A percentile compares a stretch with the other conserved stretches of the same genome.
These are phyloP conservation scores for Corrigiola litoralis DNA, from an alignment of 179 eudicot genomes.

Conservation along the genomic window DNA sequence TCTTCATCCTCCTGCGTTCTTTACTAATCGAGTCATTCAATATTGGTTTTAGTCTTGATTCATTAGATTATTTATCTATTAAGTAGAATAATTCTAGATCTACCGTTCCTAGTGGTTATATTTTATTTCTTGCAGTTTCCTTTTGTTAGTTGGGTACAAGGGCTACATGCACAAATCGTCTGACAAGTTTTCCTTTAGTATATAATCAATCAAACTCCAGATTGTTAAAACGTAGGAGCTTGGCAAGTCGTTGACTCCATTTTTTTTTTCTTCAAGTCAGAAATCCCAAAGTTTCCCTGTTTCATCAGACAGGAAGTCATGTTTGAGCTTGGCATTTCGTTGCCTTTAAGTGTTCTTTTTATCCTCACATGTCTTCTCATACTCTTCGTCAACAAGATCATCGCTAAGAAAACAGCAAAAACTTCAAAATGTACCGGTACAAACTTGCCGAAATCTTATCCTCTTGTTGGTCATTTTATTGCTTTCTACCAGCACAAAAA, in stretches of 20 bases:
- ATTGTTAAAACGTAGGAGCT: too few relatives aligned
- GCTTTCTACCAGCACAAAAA: conserved; percentile 8
- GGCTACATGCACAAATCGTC: too few relatives aligned
- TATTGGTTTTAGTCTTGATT: too few relatives aligned
- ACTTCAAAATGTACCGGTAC: background rate
- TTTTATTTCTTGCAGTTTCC: too few relatives aligned
- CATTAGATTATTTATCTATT: too few relatives aligned
- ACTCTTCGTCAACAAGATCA: background rate
- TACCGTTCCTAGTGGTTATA: too few relatives aligned
- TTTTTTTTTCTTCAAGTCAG: background rate
- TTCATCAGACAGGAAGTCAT: background rate
- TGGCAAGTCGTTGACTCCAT: background rate
- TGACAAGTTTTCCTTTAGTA: too few relatives aligned
- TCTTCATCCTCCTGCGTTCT: too few relatives aligned
- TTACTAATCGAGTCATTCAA: too few relatives aligned
- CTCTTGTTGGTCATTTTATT: conserved; percentile 20
- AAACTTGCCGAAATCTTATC: conserved; percentile 20
- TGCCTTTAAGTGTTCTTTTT: background rate
- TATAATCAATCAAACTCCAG: too few relatives aligned
- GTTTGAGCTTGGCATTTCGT: conserved; percentile 5
- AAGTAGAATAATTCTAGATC: too few relatives aligned
- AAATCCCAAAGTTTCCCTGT: background rate
- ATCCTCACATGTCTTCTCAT: background rate
- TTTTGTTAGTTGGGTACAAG: too few relatives aligned
- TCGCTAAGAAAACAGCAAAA: background rate